Evolutionary conservation across 2,329 filamentous ascomycete species (phyloP), one percentile per base, ranked within the genome.

Genomic region (Fusarium siculi): DNA sequence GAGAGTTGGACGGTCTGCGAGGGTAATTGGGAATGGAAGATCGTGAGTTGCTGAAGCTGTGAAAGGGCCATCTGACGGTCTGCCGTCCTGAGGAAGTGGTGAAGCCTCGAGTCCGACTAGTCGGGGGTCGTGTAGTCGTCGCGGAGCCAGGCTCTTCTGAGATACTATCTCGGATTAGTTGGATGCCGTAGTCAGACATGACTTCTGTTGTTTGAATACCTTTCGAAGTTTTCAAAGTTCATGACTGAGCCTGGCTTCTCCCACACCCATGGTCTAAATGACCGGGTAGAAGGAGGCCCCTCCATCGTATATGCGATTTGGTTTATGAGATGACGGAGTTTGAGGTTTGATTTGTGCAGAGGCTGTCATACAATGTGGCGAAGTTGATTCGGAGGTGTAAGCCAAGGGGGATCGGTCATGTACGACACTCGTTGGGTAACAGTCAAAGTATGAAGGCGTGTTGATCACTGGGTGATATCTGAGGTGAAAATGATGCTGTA

Each of bases 141-240:
- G 58, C 56, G n/a, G 74, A 66, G 55, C 68, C 72, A 56, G 75
- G 75, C 44, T 77, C 75, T 63, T 77, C 75, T 18, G 74, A 76
- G 57, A 77, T 77, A 46, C 75, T 77, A 50, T 44, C 34, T 44
- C 19, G 43, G 36, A 39, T 74, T 66, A 72, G 63, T 72, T 55
- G 40, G 63, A 42, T 69, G 21, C 53, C 50, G 30, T 59, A 49
- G 65, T 49, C 54, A 62, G 50, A 42, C 53, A 62, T 63, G n/a
- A 34, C 52, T 66, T 34, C 32, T 50, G 28, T 53, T 52, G 46
- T 36, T 32, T 37, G 39, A 44, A 69, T 66, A 77, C 76, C 76
- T 78, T 56, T 76, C 76, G 56, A 77, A 78, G 55, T 76, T 76
- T 54, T 76, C 76, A 61, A 77, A 78, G 50, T 76, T 76, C 62